Evolutionary conservation across 345 rosid genomes (phyloP), one percentile per base, ranked within the genome.

Genomic region (Populus davidiana): DNA sequence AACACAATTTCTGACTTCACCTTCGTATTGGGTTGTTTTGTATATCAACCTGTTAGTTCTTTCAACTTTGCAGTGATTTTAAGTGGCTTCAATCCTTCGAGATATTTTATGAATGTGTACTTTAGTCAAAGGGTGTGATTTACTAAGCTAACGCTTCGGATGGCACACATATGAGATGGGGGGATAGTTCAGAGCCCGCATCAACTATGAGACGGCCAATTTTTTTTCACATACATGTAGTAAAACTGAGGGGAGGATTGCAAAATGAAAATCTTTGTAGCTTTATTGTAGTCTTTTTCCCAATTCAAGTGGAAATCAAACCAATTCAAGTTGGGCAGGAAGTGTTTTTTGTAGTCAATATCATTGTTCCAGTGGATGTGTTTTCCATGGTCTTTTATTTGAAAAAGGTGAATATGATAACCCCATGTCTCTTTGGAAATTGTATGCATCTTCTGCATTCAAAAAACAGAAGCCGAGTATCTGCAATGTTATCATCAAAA

Each of bases 61-160:
- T 54, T 38, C 21, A 50, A 20, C 27, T 74, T 49, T 90, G 86
- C 97, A 96, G 99, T 93, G 86, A 91, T 92, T 78, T 86, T 96
- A 81, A 88, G 94, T 64, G 98, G 99, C 82, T 92, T 94, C 90
- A 96, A 92, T 87, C 99, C 99, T 10, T 93, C 98, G 39, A 92
- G 97, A 91, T 94, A 96, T 75, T 87, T 94, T 79, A 88, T 96
- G 99, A 94, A 91, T 83, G 76, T 91, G 80, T 91, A 94, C 86
- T 94, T 96, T 76, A 91, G 97, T 82, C 94, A 89, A 71, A 81
- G 90, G 85, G 83, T 87, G 81, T 91, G 86, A 91, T 81, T 72
- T 56, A 64, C 62, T 6, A 38, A 68, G 84, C 83, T 79, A 73
- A 76, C 75, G 75, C 69, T 31, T 74, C 9, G 20, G 70, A 76